Percentiles rank a stretch among this genome's conserved stretches.
Evolutionary conservation across 2,329 filamentous ascomycete species (phyloP).

Genomic region (Fusarium beomiforme): DNA sequence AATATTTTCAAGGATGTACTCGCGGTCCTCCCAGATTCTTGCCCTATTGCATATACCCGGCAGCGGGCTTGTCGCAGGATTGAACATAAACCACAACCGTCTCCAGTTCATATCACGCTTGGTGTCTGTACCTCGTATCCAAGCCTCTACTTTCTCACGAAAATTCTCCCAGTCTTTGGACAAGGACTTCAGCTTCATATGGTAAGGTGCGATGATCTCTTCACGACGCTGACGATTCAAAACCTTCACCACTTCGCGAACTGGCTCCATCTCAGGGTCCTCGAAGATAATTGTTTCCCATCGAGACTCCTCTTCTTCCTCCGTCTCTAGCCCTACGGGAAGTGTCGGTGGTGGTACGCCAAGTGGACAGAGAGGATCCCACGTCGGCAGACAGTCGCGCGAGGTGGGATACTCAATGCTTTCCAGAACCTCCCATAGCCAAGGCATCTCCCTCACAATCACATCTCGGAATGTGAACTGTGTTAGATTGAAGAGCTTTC

Average conservation of each 20-base stretch:
- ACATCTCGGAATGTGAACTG: accelerated
- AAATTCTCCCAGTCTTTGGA: not conserved
- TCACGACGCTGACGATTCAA: not conserved
- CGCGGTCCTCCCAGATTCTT: not conserved
- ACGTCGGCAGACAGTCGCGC: not conserved
- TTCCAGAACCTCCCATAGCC: not conserved
- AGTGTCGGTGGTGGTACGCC: not conserved
- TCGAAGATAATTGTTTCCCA: not conserved
- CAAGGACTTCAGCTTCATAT: accelerated
- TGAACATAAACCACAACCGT: not conserved
- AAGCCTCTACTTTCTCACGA: not conserved
- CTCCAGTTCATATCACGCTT: not conserved
- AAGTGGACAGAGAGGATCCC: slow-evolving; percentile 2
- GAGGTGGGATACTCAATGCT: not conserved
- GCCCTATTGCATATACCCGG: not conserved
- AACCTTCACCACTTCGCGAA: accelerated
- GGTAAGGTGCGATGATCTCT: not conserved
- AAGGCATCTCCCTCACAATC: not conserved
- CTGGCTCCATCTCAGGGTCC: not conserved
- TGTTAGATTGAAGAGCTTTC: not conserved
- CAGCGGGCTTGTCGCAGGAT: not conserved
- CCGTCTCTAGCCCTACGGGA: not conserved
- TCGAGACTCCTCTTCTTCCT: accelerated
- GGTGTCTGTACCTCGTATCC: not conserved
- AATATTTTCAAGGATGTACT: not conserved